Evolutionary conservation across 768 basidiomycete genomes (phyloP), one percentile per base, ranked within the genome.

Genomic region (Phylloporus sp.): DNA sequence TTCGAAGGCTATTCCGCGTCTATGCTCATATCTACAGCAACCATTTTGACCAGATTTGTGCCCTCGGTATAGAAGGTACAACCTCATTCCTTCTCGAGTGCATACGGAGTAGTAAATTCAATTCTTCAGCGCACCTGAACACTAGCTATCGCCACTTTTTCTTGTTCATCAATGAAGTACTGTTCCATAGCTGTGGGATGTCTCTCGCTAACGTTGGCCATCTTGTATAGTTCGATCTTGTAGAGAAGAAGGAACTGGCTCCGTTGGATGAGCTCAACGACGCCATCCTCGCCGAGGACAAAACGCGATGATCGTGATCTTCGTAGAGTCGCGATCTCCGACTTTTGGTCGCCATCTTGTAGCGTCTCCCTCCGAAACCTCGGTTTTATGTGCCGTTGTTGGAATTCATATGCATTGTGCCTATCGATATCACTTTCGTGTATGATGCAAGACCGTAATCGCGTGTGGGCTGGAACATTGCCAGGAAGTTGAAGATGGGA

Each of bases 11-110:
- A 45, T 99, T 99, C 77, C 80, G 96, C 15, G 89, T 99, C 33
- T 99, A 99, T 64, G 96, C 93, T 17, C 96, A 99, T 65, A 84
- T 98, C 61, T 99, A 99, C 73, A 95, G 93, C 74, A 95, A 92
- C 56, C 96, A 99, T 68, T 98, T 99, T 66, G 96, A 98, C 59
- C 95, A 98, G 59, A 90, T 98, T 49, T 98, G 95, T 65, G 96
- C 96, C 13, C 71, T 99, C 37, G 94, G 94, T 6, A 97, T 99
- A 42, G 96, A 99, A 79, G 95, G 95, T 95, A 50, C 32, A n/a
- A n/a, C n/a, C n/a, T n/a, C n/a, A 72, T 27, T 41, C 6, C 13
- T 11, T 37, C 18, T 8, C 3, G 22, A 9, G 11, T 20, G 15
- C 8, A 17, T 22, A 18, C 14, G n/a, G 32, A 35, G 37, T 38